Evolutionary conservation across 2,329 filamentous ascomycete genomes (phyloP).

Genomic region (Phyllosticta ampelicida): DNA sequence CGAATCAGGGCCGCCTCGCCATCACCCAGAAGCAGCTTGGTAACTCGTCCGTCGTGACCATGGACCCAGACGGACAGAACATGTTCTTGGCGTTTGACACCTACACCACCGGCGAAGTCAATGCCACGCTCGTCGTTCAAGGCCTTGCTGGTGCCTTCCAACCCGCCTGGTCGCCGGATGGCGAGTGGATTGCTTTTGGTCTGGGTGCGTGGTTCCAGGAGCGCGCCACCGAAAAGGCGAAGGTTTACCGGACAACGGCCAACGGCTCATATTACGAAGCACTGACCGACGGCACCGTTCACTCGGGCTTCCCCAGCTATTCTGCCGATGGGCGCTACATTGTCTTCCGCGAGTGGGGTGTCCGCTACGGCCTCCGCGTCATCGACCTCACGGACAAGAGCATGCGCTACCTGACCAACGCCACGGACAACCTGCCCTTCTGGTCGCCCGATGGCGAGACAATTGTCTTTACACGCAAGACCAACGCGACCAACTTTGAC

Average conservation of each 20-base stretch:
- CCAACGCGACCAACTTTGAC: conserved; percentile 27
- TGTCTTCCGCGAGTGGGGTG: conserved; percentile 28
- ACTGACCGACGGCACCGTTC: conserved; percentile 26
- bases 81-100: conserved; percentile 20
- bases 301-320: conserved; percentile 33
- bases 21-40: conserved; percentile 33
- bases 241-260: conserved; percentile 16
- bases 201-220: conserved; percentile 32
- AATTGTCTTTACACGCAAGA: conserved; percentile 31
- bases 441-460: conserved; percentile 30
- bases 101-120: conserved; percentile 12
- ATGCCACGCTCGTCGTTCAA: conserved; percentile 14
- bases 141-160: conserved; percentile 31
- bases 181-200: conserved; percentile 29
- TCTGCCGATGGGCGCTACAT: conserved; percentile 27
- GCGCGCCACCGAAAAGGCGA: conserved; percentile 18
- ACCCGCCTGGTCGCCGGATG: conserved; percentile 30
- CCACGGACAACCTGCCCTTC: conserved; percentile 31
- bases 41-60: conserved; percentile 28
- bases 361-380: conserved; percentile 25
- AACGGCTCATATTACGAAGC: conserved; percentile 20
- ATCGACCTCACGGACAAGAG: conserved; percentile 18
- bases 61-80: conserved; percentile 21
- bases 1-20: conserved; percentile 18
- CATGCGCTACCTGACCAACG: conserved; percentile 24